Evolutionary conservation across 495 filamentous ascomycete species (phyloP), one percentile per base, ranked within the genome.

Genomic region (Bathelium albidoporum): DNA sequence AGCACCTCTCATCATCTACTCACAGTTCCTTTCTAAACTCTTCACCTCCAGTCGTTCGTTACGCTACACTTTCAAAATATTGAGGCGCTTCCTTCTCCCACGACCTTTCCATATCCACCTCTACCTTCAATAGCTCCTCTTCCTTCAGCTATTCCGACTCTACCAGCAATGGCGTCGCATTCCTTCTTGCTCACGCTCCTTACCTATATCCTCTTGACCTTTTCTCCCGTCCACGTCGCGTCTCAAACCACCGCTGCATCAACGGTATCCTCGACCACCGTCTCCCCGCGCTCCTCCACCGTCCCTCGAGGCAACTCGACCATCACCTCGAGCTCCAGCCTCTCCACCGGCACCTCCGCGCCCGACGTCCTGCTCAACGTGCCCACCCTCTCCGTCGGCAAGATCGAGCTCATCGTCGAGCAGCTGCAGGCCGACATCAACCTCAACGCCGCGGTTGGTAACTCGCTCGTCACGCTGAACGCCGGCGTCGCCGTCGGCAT

Each of bases 311-410:
- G 49, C 49, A 55, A 55, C 49, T 28, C 49, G 18, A 60, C 70
- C 12, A 14, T 64, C 20, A 69, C 72, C 4, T 60, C 65, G 11
- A 65, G 63, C 20, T 45, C 60, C 52, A 59, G 68, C 16, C 61
- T 32, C 41, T 61, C 69, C 1, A 67, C 69, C 1, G 64, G 61
- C 45, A 64, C 69, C 5, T 72, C 66, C 0, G 74, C 79, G 1
- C 81, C 82, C 4, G 82, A 85, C 69, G 82, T 85, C 29, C 72
- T 73, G 29, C 75, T 85, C 55, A 78, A 78, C 60, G 77, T 84
- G 3, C 82, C 82, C 16, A 74, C 78, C 22, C 75, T 85, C 4
- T 77, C 76, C 29, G 81, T 85, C 16, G 77, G 78, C 29, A 72
- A 76, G 28, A 85, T 85, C 63, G 80, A 83, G 69, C 76, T 85